Evolutionary conservation across 805 yeast genomes (phyloP), one percentile per base, ranked within the genome.

Genomic region (Lachancea nothofagi): DNA sequence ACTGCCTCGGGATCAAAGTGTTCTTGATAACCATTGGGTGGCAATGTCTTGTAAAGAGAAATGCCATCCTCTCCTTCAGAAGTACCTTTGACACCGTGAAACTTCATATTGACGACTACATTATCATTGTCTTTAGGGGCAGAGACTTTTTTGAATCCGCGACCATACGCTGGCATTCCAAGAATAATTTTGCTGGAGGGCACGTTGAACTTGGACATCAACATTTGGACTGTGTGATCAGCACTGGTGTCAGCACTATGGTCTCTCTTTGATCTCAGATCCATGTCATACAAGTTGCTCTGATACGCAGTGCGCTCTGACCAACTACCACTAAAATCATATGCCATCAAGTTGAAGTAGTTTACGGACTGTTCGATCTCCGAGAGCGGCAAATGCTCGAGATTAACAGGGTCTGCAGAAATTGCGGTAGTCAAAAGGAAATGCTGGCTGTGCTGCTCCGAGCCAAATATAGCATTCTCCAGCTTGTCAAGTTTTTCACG

Each of bases 161-260:
- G 63, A 0, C 96, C 97, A 57, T 88, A 93, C 13, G 78, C 65
- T 0, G 97, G 97, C 81, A 89, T 83, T 0, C 97, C 98, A 23
- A 93, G 51, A 1, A 82, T 67, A 5, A 90, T 46, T 53, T 85
- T 83, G 0, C 47, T 27, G 0, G 80, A 48, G 0, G 59, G 41
- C 1, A 80, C 69, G 0, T 79, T 44, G 36, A 27, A 76, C 1
- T 48, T 42, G 0, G 51, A 15, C 0, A 70, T 20, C 60, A 81
- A 74, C 39, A 53, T 59, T 2, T 55, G 38, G 2, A 85, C 62
- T 0, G 80, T 75, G 2, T 62, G 57, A 42, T 74, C 74, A 2
- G 69, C 78, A 39, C 74, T 72, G 23, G 74, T 50, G 3, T 57
- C 62, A 36, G 66, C 67, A 2, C 70, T 71, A 27, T 33, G 29